Evolutionary conservation across 345 rosid species (phyloP).

Genomic region (Cardamine resedifolia): DNA sequence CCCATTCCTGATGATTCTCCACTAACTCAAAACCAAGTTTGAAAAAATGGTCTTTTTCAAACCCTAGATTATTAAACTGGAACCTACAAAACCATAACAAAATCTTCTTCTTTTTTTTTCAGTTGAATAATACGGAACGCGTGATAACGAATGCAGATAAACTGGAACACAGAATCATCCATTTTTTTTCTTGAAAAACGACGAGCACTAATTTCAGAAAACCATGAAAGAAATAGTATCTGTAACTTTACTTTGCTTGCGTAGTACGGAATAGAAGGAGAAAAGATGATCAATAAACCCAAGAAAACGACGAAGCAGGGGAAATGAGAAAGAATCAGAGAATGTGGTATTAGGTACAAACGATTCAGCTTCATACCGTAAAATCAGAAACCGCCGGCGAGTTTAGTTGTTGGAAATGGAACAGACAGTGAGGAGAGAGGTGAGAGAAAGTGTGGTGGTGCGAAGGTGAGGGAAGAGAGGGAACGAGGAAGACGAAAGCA

Average conservation of each 20-base stretch:
- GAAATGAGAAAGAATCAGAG: background rate
- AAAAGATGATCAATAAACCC: background rate
- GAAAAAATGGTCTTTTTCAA: background rate
- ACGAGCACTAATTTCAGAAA: background rate
- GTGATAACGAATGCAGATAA: constrained; percentile 11
- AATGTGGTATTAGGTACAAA: background rate
- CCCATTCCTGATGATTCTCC: background rate
- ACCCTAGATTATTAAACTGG: background rate
- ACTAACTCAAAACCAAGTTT: background rate
- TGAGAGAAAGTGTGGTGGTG: constrained; percentile 13
- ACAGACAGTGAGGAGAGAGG: background rate
- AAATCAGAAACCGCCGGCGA: constrained; percentile 5
- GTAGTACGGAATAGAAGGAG: constrained; percentile 13
- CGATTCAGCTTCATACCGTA: constrained; percentile 2
- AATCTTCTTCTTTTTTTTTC: no score
- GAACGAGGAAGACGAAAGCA: constrained; percentile 7
- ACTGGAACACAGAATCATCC: background rate
- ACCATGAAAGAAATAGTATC: background rate
- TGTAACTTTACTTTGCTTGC: constrained; percentile 12
- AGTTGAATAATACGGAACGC: background rate
- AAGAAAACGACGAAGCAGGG: constrained; percentile 1
- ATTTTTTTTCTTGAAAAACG: no score
- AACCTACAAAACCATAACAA: background rate
- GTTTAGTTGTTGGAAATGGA: background rate
- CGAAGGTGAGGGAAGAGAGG: background rate